A percentile compares a stretch with the other conserved stretches of the same genome.
Evolutionary conservation across 1,284 basidiomycete genomes (phyloP).

Genomic region (Puccinia horiana): DNA sequence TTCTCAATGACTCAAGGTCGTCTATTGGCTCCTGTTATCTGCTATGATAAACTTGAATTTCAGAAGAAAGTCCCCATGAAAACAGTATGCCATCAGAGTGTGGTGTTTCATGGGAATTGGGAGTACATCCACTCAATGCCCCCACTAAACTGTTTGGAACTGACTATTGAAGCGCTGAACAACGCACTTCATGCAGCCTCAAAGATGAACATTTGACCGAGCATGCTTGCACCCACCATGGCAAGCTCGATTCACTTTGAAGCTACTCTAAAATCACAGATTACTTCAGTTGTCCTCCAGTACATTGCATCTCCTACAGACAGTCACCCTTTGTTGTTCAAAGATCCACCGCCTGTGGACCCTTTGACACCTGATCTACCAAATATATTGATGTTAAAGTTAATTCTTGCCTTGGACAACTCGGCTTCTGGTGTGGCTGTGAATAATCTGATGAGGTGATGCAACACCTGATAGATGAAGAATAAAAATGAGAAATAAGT

Average conservation of each 20-base stretch:
- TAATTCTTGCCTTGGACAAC: constrained; percentile 8
- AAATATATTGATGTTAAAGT: background rate
- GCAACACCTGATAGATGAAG: too few relatives aligned
- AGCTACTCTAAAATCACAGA: background rate
- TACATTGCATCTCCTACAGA: background rate
- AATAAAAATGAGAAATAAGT: too few relatives aligned
- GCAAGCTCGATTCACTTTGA: background rate
- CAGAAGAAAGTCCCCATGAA: background rate
- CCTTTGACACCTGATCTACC: background rate
- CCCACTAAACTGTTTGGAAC: background rate
- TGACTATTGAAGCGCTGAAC: background rate
- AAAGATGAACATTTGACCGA: background rate
- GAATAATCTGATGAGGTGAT: too few relatives aligned
- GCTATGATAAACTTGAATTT: constrained; percentile 14
- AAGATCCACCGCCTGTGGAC: background rate
- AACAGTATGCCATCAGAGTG: background rate
- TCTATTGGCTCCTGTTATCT: background rate
- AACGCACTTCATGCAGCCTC: background rate
- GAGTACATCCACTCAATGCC: background rate
- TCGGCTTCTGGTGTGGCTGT: background rate
- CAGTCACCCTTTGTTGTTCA: background rate
- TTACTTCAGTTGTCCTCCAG: background rate
- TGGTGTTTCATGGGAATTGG: constrained; percentile 26
- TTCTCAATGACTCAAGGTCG: background rate
- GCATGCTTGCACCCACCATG: background rate